phyloP scores from a whole-genome alignment of 345 rosid genomes.

The Anacardium occidentale region DNA sequence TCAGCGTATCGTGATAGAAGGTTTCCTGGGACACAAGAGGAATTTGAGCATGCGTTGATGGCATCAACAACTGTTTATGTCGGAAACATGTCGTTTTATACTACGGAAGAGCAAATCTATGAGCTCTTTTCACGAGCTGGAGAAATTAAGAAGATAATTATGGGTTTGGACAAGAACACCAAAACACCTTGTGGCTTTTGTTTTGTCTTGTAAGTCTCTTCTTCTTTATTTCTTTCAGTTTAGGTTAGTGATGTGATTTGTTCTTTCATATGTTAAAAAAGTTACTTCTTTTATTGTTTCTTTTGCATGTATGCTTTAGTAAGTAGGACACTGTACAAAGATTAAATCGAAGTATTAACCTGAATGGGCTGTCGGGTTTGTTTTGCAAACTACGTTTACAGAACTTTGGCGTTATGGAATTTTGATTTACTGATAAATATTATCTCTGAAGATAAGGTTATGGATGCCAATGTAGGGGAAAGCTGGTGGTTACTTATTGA shows the following conservation, averaged over 20 bases:
- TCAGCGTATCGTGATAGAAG: conserved; percentile 85
- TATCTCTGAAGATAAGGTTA: not conserved
- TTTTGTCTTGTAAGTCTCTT: conserved; percentile 65
- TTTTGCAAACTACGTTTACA: not conserved
- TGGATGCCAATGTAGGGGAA: not conserved
- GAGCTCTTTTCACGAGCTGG: conserved; percentile 97
- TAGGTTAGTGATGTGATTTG: not conserved
- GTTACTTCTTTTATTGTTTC: not conserved
- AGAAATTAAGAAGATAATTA: conserved; percentile 89
- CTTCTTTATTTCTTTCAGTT: not conserved
- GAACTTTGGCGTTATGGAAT: not conserved
- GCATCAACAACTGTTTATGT: conserved; percentile 74
- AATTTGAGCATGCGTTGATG: conserved; percentile 72
- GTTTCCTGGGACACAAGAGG: conserved; percentile 83
- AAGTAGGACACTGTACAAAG: not conserved
- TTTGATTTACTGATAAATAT: not conserved
- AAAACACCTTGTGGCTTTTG: conserved; percentile 99
- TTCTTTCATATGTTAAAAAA: not conserved
- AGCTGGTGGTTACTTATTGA: not conserved
- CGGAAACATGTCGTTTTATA: conserved; percentile 94
- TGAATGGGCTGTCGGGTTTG: too few species aligned
- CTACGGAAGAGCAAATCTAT: conserved; percentile 96
- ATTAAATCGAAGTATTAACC: not conserved
- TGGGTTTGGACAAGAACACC: conserved; percentile 95
- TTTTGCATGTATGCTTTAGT: not conserved